Percentiles rank a stretch among this genome's conserved stretches.
Conservation (phyloP, 345 rosid species). For the Reutealis trisperma region DNA sequence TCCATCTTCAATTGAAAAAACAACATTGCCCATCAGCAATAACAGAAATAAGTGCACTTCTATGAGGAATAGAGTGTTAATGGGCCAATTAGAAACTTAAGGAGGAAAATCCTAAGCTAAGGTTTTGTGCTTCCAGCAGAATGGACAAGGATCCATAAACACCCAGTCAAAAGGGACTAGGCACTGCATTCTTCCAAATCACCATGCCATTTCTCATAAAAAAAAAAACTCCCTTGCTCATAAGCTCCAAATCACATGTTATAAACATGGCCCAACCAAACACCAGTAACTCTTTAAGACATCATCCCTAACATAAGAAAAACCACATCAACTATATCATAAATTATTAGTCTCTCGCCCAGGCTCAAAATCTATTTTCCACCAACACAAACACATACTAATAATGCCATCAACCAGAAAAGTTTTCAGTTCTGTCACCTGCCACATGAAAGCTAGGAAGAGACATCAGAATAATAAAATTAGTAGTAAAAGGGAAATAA, state of each 20-base stretch:
- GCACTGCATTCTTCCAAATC: neutral
- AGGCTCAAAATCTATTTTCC: neutral
- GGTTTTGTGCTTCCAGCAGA: neutral
- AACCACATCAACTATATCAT: neutral
- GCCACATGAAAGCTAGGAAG: conserved; percentile 45
- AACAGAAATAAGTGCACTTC: no score
- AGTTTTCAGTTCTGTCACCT: conserved; percentile 31
- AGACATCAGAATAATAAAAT: conserved; percentile 18
- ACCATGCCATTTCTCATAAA: neutral
- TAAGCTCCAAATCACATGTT: neutral
- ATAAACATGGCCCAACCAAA: neutral
- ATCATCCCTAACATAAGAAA: neutral
- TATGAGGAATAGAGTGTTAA: neutral
- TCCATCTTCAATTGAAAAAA: neutral
- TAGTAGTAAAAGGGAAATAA: neutral
- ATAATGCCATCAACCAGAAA: neutral
- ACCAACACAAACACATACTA: neutral
- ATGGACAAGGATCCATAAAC: neutral
- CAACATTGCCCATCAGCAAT: neutral
- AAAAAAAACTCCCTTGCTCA: neutral
- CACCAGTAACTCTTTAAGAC: neutral
- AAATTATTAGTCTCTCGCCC: no score
- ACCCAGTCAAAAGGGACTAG: neutral
- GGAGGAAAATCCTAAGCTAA: neutral
- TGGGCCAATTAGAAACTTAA: neutral